Percentiles rank a stretch among this genome's conserved stretches.
Conservation (phyloP, 192 early-diverging fungal genomes). For the Entomortierella parvispora region DNA sequence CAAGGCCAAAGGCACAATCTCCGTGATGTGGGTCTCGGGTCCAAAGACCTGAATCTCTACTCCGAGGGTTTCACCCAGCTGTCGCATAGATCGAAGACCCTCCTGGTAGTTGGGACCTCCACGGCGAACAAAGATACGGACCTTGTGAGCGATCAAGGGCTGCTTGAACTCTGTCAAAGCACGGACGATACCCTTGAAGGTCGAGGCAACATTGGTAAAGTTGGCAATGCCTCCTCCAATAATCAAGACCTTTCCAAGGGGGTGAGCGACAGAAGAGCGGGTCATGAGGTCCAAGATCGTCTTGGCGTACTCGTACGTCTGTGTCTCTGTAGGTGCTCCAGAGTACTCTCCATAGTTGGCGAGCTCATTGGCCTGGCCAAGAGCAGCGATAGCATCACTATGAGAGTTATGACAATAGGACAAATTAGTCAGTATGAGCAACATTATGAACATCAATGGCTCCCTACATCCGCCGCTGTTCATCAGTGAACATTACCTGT, state of each 20-base stretch:
- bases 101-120: constrained; percentile 99
- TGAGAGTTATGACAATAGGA: neutral
- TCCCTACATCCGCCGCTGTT: too few species aligned
- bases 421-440: neutral
- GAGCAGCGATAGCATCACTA: constrained; percentile 98
- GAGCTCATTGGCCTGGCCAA: constrained; percentile 92
- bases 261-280: constrained; percentile 74
- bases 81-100: constrained; percentile 94
- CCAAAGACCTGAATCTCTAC: constrained; percentile 96
- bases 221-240: constrained; percentile 99
- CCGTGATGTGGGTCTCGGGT: constrained; percentile 98
- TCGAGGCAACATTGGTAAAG: constrained; percentile 99
- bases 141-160: constrained; percentile 84
- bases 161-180: constrained; percentile 94
- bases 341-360: constrained; percentile 99
- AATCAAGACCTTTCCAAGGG: constrained; percentile 96
- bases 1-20: constrained; percentile 95
- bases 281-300: constrained; percentile 99
- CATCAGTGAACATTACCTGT: constrained; percentile 54
- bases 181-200: constrained; percentile 99
- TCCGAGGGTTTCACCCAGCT: constrained; percentile 91
- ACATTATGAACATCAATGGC: too few species aligned
- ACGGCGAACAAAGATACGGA: constrained; percentile 96
- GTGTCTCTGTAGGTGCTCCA: constrained; percentile 98
- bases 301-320: constrained; percentile 99